Base-by-base conservation (phyloP, 352 stramenopile species). In the Pythium grandisporangium region DNA sequence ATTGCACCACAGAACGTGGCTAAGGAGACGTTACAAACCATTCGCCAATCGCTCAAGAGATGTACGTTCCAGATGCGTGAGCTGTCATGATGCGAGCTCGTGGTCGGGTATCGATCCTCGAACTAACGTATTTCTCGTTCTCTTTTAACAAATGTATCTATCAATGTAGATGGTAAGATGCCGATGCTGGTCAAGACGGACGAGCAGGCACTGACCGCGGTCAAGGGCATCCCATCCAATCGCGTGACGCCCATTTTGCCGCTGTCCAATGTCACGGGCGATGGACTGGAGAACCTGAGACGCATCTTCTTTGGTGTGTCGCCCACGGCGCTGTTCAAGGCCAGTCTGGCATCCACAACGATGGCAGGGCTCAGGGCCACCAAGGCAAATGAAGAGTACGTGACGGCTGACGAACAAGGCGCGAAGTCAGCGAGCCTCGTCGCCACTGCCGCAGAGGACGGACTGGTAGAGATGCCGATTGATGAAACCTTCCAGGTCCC, bases 211-310 rank as follows among this genome's bases (percentile, higher is more conserved):
- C 48, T 74, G 30, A 87, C 79, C 2, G 89, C 91, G 8, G 84
- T 85, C 5, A 92, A 95, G 51, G 70, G 80, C 42, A 84, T 97
- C 35, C 76, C 75, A 22, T 93, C 76, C 25, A 95, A 95, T 55
- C 76, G 90, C 27, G 75, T 99, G 33, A 97, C 95, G 27, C 96
- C 96, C 5, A 96, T 99, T 45, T 81, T 99, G 59, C 86, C 95
- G 8, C 92, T 98, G 26, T 99, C 95, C 2, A 98, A 96, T 68
- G 96, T 99, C 8, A 98, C 94, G 10, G 96, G 96, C 17, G 83
- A 98, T 44, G 95, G 95, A 0, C 55, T 93, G 33, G 61, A 67
- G 10, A 93, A 93, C 40, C 39, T 93, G 23, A 65, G 73, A 17
- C 71, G 70, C 42, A 83, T 87, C 60, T 71, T 83, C 41, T 85